A percentile compares a stretch with the other conserved stretches of the same genome.
These are phyloP conservation scores for Cinnamomum micranthum DNA, from an alignment of 164 flowering plant species.

Conservation along the genomic window DNA sequence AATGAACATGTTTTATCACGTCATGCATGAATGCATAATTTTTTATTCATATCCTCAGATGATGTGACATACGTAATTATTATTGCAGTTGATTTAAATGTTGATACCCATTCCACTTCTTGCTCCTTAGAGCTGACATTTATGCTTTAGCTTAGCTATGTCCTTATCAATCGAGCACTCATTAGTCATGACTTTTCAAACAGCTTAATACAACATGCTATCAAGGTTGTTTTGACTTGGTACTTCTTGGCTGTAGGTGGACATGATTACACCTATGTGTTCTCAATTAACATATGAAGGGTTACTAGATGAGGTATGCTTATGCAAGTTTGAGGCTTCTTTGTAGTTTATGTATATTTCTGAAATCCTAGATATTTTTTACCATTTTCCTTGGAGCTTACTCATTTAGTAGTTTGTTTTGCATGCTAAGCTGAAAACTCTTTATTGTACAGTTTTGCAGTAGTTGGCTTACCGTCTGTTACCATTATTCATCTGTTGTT, in stretches of 20 bases:
- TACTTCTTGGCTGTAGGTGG: constrained; percentile 55
- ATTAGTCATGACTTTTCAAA: no score
- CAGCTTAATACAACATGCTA: neutral
- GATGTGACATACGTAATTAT: neutral
- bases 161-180: neutral
- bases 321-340: neutral
- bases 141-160: neutral
- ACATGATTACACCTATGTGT: constrained; percentile 97
- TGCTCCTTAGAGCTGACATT: neutral
- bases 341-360: neutral
- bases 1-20: no score
- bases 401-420: constrained; percentile 2
- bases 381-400: neutral
- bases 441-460: neutral
- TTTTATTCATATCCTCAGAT: neutral
- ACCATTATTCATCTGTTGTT: neutral
- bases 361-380: neutral
- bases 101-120: neutral
- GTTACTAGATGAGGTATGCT: constrained; percentile 81
- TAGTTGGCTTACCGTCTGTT: neutral
- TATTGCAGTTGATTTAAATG: neutral
- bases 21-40: no score
- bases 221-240: constrained; percentile 2
- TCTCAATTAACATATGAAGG: constrained; percentile 96
- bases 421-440: neutral